These are phyloP conservation scores for Mycena crocata DNA, from an alignment of 768 basidiomycete genomes.

Conservation along the genomic window DNA sequence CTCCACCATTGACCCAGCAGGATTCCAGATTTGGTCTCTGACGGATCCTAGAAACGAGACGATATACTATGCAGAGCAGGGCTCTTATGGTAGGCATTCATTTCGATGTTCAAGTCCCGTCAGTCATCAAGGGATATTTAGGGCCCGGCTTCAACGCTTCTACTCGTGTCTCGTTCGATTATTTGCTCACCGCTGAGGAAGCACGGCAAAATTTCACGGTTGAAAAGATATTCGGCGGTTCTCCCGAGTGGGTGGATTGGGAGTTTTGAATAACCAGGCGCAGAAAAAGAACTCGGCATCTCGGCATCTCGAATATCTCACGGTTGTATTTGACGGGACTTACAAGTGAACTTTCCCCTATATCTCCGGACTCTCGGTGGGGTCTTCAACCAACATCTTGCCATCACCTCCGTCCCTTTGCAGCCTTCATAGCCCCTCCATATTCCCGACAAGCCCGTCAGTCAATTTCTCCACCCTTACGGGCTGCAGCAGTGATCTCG, in stretches of 20 bases:
- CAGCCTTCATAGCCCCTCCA: background rate
- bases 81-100: conserved; percentile 46
- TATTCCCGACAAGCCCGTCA: background rate
- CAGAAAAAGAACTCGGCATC: too few relatives aligned
- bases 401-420: background rate
- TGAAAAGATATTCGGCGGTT: conserved; percentile 49
- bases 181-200: conserved; percentile 44
- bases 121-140: conserved; percentile 24
- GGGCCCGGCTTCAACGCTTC: conserved; percentile 52
- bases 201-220: conserved; percentile 43
- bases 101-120: background rate
- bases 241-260: conserved; percentile 54
- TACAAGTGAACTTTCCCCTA: too few relatives aligned
- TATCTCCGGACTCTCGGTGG: background rate
- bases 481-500: background rate
- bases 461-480: background rate
- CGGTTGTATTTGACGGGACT: too few relatives aligned
- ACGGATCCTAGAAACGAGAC: conserved; percentile 38
- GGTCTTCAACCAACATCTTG: background rate
- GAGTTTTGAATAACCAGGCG: conserved; percentile 24
- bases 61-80: conserved; percentile 53
- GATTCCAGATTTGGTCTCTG: conserved; percentile 36
- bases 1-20: conserved; percentile 48
- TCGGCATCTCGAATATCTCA: background rate
- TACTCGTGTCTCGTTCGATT: conserved; percentile 45